A percentile compares a stretch with the other conserved stretches of the same genome.
phyloP scores from a whole-genome alignment of 2,329 filamentous ascomycete genomes.

The Colletotrichum incanum region DNA sequence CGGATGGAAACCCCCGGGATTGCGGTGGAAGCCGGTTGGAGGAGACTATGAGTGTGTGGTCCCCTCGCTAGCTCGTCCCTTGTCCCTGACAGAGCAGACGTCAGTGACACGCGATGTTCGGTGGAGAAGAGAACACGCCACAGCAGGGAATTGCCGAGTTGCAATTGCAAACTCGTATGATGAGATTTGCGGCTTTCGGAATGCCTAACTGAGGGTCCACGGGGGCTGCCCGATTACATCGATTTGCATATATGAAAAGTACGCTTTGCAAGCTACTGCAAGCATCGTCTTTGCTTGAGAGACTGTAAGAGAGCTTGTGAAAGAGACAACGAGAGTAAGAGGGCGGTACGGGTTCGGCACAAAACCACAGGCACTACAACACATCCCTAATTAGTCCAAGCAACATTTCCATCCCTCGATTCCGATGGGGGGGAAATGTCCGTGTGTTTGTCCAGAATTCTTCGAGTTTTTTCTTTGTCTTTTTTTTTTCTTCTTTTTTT shows the following conservation, averaged over 20 bases:
- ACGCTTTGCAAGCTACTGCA: background rate
- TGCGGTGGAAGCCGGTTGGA: too few relatives aligned
- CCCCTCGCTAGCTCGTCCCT: background rate
- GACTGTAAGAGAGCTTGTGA: background rate
- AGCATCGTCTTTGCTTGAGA: background rate
- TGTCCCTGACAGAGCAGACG: conserved; percentile 27
- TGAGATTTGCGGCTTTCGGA: conserved; percentile 29
- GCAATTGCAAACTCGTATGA: conserved; percentile 42
- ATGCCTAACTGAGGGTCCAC: conserved; percentile 13
- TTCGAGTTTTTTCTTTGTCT: too few relatives aligned
- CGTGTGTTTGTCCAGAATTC: too few relatives aligned
- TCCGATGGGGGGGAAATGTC: too few relatives aligned
- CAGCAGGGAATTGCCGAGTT: conserved; percentile 39
- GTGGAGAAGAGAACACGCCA: conserved; percentile 35
- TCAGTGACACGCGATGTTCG: conserved; percentile 37
- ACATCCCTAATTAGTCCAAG: background rate
- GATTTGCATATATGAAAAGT: conserved; percentile 16
- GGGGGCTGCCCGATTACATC: conserved; percentile 8
- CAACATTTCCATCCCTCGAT: too few relatives aligned
- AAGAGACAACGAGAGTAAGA: conserved; percentile 20
- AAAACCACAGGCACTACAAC: conserved; percentile 22
- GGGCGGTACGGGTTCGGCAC: background rate
- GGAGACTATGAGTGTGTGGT: conserved; percentile 15
- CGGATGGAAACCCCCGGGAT: background rate
- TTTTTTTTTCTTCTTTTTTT: too few relatives aligned